phyloP scores from a whole-genome alignment of 306 rosid genomes.

The Quillaja saponaria region DNA sequence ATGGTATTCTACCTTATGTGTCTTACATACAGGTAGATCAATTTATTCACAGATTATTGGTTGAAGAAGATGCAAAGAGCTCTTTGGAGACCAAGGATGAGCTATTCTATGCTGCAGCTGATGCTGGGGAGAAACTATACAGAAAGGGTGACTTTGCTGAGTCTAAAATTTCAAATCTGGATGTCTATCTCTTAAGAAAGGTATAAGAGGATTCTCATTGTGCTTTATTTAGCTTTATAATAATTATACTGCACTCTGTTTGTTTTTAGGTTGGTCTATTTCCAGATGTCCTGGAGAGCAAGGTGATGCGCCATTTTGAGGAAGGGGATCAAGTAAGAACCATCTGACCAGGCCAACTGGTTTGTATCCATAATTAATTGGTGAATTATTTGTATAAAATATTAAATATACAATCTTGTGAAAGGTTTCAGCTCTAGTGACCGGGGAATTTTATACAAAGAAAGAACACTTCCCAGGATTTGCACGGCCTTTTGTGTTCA shows the following conservation, averaged over 20 bases:
- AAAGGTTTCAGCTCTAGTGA: conserved; percentile 91
- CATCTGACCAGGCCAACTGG: conserved; percentile 18
- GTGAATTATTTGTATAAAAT: conserved; percentile 20
- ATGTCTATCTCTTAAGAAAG: conserved; percentile 69
- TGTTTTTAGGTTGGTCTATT: conserved; percentile 85
- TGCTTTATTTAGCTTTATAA: conserved; percentile 13
- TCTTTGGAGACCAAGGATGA: conserved; percentile 55
- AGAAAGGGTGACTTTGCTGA: conserved; percentile 73
- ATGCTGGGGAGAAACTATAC: conserved; percentile 78
- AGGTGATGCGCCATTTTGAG: conserved; percentile 76
- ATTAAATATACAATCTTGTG: conserved; percentile 25
- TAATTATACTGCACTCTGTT: conserved; percentile 29
- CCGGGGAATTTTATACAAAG: conserved; percentile 90
- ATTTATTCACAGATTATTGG: conserved; percentile 79
- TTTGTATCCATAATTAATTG: conserved; percentile 18
- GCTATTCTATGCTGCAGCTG: conserved; percentile 64
- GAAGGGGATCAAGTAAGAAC: conserved; percentile 82
- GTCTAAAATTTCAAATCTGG: conserved; percentile 64
- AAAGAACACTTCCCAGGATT: conserved; percentile 96
- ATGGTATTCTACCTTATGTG: conserved; percentile 3
- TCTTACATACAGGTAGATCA: conserved; percentile 70
- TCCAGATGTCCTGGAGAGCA: conserved; percentile 93
- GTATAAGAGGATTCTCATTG: conserved; percentile 39
- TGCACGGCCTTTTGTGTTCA: conserved; percentile 88
- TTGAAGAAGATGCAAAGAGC: conserved; percentile 77